Percentiles rank a stretch among this genome's conserved stretches.
Conservation (phyloP, 495 filamentous ascomycete genomes). For the Bacidia gigantensis region DNA sequence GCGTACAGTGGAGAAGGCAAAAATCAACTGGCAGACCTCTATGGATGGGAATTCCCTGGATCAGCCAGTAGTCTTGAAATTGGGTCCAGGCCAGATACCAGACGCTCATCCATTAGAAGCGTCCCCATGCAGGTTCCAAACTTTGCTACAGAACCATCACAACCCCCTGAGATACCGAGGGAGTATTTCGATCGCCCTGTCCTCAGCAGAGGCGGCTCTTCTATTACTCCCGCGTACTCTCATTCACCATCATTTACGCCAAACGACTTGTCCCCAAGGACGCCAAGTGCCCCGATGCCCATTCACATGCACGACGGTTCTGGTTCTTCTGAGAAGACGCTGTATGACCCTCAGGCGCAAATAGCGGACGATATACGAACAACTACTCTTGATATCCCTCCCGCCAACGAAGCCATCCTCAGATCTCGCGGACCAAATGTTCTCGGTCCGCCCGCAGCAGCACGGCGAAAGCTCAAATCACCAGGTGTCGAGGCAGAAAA, state of each 20-base stretch:
- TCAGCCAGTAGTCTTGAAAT: neutral
- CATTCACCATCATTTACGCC: constrained; percentile 11
- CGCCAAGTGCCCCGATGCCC: constrained; percentile 1
- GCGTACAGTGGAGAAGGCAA: constrained; percentile 6
- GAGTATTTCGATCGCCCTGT: neutral
- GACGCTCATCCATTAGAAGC: neutral
- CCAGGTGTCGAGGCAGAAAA: neutral
- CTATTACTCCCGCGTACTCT: constrained; percentile 1
- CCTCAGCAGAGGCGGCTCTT: neutral
- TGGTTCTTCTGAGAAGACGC: neutral
- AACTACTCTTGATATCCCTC: constrained; percentile 2
- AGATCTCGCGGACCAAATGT: constrained; percentile 15
- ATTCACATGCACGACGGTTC: neutral
- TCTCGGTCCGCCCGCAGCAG: constrained; percentile 13
- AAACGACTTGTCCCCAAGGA: constrained; percentile 6
- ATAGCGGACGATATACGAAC: constrained; percentile 1
- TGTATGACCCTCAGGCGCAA: neutral
- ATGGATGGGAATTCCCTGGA: constrained; percentile 13
- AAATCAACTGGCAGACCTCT: constrained; percentile 10
- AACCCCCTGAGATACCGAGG: neutral
- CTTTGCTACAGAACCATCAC: neutral
- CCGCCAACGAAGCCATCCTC: constrained; percentile 8
- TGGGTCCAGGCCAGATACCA: neutral
- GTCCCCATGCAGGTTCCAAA: neutral
- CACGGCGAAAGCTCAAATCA: constrained; percentile 10